Evolutionary conservation across 164 flowering plant genomes (phyloP), one percentile per base, ranked within the genome.

Genomic region (grape (Vitis vinifera)): DNA sequence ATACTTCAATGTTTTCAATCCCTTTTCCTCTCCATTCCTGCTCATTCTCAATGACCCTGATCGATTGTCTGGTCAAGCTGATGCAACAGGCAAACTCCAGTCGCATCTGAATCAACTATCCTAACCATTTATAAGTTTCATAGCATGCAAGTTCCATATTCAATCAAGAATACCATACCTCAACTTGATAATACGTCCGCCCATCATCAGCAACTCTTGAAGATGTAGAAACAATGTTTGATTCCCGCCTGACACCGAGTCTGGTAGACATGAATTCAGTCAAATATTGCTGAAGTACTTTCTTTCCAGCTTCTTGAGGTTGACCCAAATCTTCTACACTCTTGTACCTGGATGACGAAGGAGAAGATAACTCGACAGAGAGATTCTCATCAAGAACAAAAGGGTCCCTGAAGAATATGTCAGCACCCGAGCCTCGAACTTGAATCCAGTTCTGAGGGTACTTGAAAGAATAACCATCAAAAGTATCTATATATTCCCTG

Each of bases 191-290:
- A 62, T 95, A 95, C 16, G 88, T 70, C 73, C 71, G 89, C 30
- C 99, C 99, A 83, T 95, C 99, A 84, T 90, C 94, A 69, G 98
- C 98, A 65, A 88, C 75, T 72, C 83, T 88, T 9, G 98, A 90
- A 55, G 94, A 87, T 14, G 99, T 87, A 15, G 97, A 79, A 52
- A 93, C 79, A 64, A 95, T 72, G 59, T 81, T 89, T 6, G 98
- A 82, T 76, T 95, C 97, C 3, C 98, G 91, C 63, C 89, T 81
- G 10, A 95, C 98, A 19, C 99, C 99, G 56, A 95, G 92, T 75
- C 99, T 90, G 1, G 98, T 95, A 16, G 99, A 95, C 99, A 93
- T 93, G 78, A 95, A 95, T 77, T 95, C 99, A 8, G 96, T 90
- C 80, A 95, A 78, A 74, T 93, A 95, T 80, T 95, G 99, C 76